Evolutionary conservation across 768 basidiomycete species (phyloP), one percentile per base, ranked within the genome.

Genomic region (Fibroporia radiculosa): DNA sequence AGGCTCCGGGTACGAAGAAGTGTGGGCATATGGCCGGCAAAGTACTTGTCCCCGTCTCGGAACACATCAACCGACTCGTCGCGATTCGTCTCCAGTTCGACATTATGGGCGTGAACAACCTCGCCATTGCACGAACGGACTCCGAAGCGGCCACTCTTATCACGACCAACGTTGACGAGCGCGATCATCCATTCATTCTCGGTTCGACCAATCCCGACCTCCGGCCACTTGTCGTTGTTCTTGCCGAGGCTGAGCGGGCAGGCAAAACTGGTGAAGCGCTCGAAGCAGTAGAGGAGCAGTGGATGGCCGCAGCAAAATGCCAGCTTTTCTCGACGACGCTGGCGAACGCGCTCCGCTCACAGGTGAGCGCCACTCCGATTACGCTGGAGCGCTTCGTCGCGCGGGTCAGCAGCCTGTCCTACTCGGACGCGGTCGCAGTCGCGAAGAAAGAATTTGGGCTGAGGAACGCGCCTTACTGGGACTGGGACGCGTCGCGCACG

Each of bases 171-270:
- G 89, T 99, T 49, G 96, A 99, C 64, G 80, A 83, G 54, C 82
- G 96, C n/a, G 96, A 99, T 69, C 96, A 99, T 53, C 68, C 90
- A 24, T 99, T 98, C 75, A 93, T 99, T 58, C 81, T 97, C 29
- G 96, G 95, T 26, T 78, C 74, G 40, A 95, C 93, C 20, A 93
- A 93, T 61, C 60, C 84, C 7, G 66, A 71, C 35, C 65, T 88
- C 20, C 69, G 67, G 4, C 76, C 90, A 18, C 71, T 98, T 47
- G 89, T 84, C 48, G 70, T 67, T 18, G 78, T 86, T 51, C 93
- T 98, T 87, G 73, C 73, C 39, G 76, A 84, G 41, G 96, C 93
- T 2, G 91, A 95, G 65, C 63, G 68, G n/a, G 66, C 75, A 26
- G 93, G 93, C 29, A 82, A 82, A 65, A 75, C 69, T 34, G 93